A percentile compares a stretch with the other conserved stretches of the same genome.
Conservation (phyloP, 2,329 filamentous ascomycete species). For the Arthrobotrys sinensis region DNA sequence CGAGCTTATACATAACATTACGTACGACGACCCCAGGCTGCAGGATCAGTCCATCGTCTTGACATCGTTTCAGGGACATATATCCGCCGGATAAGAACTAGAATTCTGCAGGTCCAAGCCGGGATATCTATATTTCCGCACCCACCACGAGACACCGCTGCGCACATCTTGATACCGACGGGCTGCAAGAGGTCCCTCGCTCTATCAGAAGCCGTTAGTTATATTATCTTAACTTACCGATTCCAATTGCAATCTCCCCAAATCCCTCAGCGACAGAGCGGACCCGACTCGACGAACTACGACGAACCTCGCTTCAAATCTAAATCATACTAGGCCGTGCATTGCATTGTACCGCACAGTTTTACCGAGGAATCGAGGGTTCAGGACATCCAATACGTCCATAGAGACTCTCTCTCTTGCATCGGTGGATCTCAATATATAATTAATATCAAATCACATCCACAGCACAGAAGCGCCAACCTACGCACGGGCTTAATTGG, state of each 20-base stretch:
- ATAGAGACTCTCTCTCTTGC: conserved; percentile 23
- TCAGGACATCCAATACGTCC: background rate
- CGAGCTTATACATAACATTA: conserved; percentile 44
- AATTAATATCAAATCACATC: conserved; percentile 13
- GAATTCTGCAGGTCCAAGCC: conserved; percentile 62
- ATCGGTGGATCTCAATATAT: conserved; percentile 36
- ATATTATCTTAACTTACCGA: conserved; percentile 21
- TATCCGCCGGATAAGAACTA: conserved; percentile 61
- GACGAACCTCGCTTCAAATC: conserved; percentile 35
- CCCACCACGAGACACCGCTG: conserved; percentile 57
- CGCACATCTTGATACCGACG: conserved; percentile 47
- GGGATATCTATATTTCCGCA: conserved; percentile 61
- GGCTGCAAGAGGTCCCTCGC: conserved; percentile 20
- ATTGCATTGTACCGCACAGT: conserved; percentile 33
- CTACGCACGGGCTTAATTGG: conserved; percentile 43
- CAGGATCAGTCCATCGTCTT: conserved; percentile 55
- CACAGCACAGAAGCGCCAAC: conserved; percentile 35
- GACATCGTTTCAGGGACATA: conserved; percentile 60
- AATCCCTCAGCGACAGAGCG: conserved; percentile 53
- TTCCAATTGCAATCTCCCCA: conserved; percentile 37
- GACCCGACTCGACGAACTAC: conserved; percentile 24
- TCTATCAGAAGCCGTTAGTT: conserved; percentile 25
- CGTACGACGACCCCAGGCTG: conserved; percentile 55
- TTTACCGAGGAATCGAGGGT: conserved; percentile 41
- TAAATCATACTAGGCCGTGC: conserved; percentile 15